Base-by-base conservation (phyloP, 2,329 filamentous ascomycete species). In the Drechslera avenae region DNA sequence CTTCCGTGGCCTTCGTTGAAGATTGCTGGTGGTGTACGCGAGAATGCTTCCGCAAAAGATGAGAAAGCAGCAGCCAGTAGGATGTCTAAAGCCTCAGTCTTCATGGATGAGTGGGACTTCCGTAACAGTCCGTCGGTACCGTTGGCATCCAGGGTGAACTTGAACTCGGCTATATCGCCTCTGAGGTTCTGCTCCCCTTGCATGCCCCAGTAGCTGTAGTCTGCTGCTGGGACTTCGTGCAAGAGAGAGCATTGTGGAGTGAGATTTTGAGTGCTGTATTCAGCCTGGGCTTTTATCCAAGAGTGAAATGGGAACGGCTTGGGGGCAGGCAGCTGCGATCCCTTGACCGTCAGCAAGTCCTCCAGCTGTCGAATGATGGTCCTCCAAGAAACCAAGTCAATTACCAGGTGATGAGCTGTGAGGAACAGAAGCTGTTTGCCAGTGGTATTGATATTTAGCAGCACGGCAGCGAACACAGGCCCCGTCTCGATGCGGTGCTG, bases 381-480 rank as follows among this genome's bases (percentile, higher is more conserved):
- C 4, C 73, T 64, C 77, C 77, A 79, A 0, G 76, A 78, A 0
- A 78, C 73, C 2, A 78, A 60, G 40, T 78, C 76, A 7, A 78
- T 64, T 26, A 67, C 53, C 21, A 68, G 46, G 46, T 70, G 67
- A 51, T 71, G 63, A 12, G 55, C 62, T 12, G 64, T 63, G 46
- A 70, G 26, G 4, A 28, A 57, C 10, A 58, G 30, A 32, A 47
- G 31, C 33, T 57, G 55, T 12, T 41, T 45, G 4, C 45, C 48
- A 9, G 12, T 17, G 10, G 13, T 19, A 2, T 39, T 30, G 6
- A 64, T 41, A 17, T 65, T 54, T 40, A 72, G 63, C 4, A 72
- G 53, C 19, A 63, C 66, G 8, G 57, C 57, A 14, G 46, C 49
- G 30, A 62, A 56, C 7, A 62, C 39, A 4, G 56, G 54, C 4